A percentile compares a stretch with the other conserved stretches of the same genome.
These are phyloP conservation scores for Solanum piurae DNA, from an alignment of 257 asterid species.

Conservation along the genomic window DNA sequence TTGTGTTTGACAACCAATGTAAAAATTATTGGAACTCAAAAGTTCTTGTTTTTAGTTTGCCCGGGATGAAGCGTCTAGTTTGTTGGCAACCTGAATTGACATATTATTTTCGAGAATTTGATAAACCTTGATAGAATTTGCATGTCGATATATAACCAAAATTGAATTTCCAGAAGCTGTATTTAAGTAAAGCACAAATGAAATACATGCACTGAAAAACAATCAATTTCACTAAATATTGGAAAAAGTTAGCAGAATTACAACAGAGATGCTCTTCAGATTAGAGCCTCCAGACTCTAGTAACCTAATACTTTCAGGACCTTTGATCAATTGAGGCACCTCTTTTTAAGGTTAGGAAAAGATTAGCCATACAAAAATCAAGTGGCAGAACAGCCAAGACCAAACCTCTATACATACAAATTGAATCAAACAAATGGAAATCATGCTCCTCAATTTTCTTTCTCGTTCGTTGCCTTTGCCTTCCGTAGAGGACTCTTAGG, in stretches of 20 bases:
- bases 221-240: not conserved
- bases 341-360: not conserved
- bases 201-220: not conserved
- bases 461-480: constrained; percentile 28
- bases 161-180: not conserved
- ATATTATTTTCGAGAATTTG: not conserved
- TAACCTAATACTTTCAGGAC: not conserved
- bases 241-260: not conserved
- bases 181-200: not conserved
- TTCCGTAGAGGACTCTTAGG: constrained; percentile 32
- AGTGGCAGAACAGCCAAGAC: not conserved
- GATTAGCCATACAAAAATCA: not conserved
- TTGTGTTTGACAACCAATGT: not conserved
- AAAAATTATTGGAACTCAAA: not conserved
- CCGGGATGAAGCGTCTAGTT: not conserved
- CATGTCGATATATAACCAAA: not conserved
- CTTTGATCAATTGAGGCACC: not conserved
- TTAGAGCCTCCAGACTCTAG: not conserved
- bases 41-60: not conserved
- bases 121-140: not conserved
- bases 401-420: not conserved
- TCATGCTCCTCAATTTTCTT: constrained; percentile 49
- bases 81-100: not conserved
- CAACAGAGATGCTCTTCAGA: not conserved
- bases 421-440: not conserved